Base-by-base conservation (phyloP, 306 rosid species). In the Rosa chinensis region DNA sequence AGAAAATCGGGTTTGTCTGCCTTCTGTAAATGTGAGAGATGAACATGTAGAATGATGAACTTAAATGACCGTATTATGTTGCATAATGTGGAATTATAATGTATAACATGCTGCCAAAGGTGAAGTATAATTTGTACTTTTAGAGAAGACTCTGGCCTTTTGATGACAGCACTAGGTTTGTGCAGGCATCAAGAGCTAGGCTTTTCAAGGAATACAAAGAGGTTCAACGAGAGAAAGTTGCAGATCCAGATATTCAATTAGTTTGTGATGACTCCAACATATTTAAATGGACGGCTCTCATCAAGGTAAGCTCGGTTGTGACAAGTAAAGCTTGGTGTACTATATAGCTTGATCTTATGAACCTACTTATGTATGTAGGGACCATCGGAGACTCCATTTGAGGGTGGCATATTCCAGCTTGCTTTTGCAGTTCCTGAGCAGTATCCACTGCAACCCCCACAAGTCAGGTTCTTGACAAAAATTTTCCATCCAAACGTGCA, bases 401-500 rank as follows among this genome's bases (percentile, higher is more conserved):
- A 95, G 14, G 98, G 98, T 12, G 99, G 99, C 48, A 86, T 95
- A 47, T 95, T 93, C 85, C 99, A 93, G 90, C 98, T 93, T 76
- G 96, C 99, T 11, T 95, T 93, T 75, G 85, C 97, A 25, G 97
- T 95, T 78, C 94, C 99, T 1, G 98, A 93, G 85, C 97, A 91
- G 68, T 96, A 93, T 83, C 98, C 99, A 77, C 79, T 96, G 73
- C 99, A 93, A 80, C 99, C 99, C 9, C 99, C 98, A 55, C 99
- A 92, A 93, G 99, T 96, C 81, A 87, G 99, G 85, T 96, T 96
- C 86, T 85, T 95, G 79, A 93, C 99, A 47, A 96, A 96, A 73
- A 96, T 93, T 72, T 96, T 96, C 86, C 99, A 96, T 85, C 99
- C 99, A 20, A 96, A 96, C 75, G 99, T 96, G 78, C 99, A 96